Evolutionary conservation across 768 basidiomycete genomes (phyloP).

Genomic region (Trametopsis cervina): DNA sequence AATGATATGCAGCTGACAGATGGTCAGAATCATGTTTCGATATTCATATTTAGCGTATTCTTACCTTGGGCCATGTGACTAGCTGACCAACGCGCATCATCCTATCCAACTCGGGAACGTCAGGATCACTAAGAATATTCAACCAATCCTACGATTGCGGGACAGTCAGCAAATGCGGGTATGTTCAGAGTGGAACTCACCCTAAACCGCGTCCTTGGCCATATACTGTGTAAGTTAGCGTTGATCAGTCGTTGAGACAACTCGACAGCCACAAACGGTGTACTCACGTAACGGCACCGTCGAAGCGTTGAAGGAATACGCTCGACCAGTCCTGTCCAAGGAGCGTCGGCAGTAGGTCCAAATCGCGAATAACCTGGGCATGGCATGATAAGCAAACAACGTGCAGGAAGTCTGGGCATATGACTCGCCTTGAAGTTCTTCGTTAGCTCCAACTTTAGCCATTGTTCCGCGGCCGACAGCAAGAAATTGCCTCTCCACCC

Average conservation of each 20-base stretch:
- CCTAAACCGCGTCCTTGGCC: constrained; percentile 76
- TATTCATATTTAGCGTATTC: no score
- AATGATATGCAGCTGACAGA: constrained; percentile 79
- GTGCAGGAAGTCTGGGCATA: neutral
- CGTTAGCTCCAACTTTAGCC: constrained; percentile 90
- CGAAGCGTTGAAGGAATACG: constrained; percentile 93
- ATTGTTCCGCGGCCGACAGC: constrained; percentile 88
- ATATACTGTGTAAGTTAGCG: constrained; percentile 43
- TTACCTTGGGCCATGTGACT: constrained; percentile 96
- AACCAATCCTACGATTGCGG: constrained; percentile 62
- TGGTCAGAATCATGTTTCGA: neutral
- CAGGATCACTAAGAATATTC: constrained; percentile 77
- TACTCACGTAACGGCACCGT: constrained; percentile 77
- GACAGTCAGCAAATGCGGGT: neutral
- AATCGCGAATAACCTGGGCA: constrained; percentile 88
- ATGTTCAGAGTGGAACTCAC: no score
- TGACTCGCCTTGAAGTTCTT: constrained; percentile 96
- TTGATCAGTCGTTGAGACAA: no score
- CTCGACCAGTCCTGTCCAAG: constrained; percentile 95
- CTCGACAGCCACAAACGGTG: neutral
- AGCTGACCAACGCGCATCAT: constrained; percentile 85
- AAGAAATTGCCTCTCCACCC: constrained; percentile 96
- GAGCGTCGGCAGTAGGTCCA: constrained; percentile 90
- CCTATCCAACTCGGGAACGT: constrained; percentile 67
- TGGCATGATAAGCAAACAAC: no score